A percentile compares a stretch with the other conserved stretches of the same genome.
Evolutionary conservation across 2,329 filamentous ascomycete genomes (phyloP).

Genomic region (Stagonosporopsis chrysanthemi): DNA sequence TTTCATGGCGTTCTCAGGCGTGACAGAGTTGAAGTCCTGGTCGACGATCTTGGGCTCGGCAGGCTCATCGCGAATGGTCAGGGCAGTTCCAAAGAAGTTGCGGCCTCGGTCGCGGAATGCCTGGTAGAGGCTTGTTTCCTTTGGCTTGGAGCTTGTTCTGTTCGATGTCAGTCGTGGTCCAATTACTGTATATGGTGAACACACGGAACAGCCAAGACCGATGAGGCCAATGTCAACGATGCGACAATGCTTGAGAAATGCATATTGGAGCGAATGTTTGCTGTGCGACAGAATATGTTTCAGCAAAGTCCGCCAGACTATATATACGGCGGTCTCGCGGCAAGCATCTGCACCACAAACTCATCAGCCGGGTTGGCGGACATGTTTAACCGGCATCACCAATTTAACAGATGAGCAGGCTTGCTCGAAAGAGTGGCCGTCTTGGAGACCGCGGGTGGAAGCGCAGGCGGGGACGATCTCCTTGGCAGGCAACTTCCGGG

Average conservation of each 20-base stretch:
- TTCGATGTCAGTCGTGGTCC: neutral
- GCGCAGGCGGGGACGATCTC: constrained; percentile 3
- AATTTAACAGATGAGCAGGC: neutral
- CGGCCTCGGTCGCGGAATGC: constrained; percentile 32
- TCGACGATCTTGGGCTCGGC: constrained; percentile 35
- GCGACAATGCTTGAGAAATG: constrained; percentile 38
- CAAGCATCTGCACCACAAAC: neutral
- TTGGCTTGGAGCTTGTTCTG: constrained; percentile 16
- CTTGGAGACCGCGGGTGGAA: constrained; percentile 19
- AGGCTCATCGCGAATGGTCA: constrained; percentile 37
- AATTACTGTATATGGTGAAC: neutral
- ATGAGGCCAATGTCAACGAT: constrained; percentile 32
- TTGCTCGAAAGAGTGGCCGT: constrained; percentile 8
- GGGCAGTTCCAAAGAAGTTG: constrained; percentile 36
- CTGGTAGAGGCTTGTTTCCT: constrained; percentile 37
- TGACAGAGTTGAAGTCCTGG: constrained; percentile 43
- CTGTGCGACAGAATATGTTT: constrained; percentile 6
- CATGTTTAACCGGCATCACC: constrained; percentile 23
- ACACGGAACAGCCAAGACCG: constrained; percentile 30
- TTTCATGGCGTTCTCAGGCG: constrained; percentile 37
- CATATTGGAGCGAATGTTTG: constrained; percentile 23
- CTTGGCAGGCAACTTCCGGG: constrained; percentile 6
- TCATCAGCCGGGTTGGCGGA: constrained; percentile 23
- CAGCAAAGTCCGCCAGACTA: constrained; percentile 1
- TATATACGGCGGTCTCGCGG: constrained; percentile 12